Conservation (phyloP, 1,139 yeast genomes). For the Blastobotrys proliferans region DNA sequence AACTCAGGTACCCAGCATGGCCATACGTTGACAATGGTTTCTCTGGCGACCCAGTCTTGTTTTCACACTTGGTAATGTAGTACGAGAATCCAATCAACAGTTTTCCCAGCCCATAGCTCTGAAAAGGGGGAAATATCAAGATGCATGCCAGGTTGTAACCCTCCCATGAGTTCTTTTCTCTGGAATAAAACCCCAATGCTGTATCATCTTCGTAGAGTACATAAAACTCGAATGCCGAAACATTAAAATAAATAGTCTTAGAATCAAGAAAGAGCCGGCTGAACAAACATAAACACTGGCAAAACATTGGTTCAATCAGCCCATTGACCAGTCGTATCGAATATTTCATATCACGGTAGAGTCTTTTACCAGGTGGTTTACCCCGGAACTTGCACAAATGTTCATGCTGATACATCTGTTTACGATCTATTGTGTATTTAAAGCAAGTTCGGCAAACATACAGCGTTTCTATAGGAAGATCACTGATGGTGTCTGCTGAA, state of each 20-base stretch:
- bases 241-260: conserved; percentile 78
- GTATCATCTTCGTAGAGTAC: conserved; percentile 38
- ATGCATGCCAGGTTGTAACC: conserved; percentile 87
- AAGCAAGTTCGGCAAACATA: conserved; percentile 80
- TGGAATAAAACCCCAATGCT: conserved; percentile 83
- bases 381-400: conserved; percentile 43
- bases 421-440: conserved; percentile 56
- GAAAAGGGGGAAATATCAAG: conserved; percentile 88
- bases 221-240: conserved; percentile 77
- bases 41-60: conserved; percentile 78
- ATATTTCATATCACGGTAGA: conserved; percentile 57
- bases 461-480: conserved; percentile 30
- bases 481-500: conserved; percentile 1
- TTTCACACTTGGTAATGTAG: conserved; percentile 56
- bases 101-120: conserved; percentile 71
- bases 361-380: conserved; percentile 59
- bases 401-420: conserved; percentile 31
- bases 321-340: conserved; percentile 69
- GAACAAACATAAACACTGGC: conserved; percentile 79
- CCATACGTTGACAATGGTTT: conserved; percentile 86
- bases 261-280: conserved; percentile 89
- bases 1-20: conserved; percentile 61
- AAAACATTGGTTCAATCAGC: conserved; percentile 44
- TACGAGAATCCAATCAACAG: conserved; percentile 81
- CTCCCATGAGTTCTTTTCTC: conserved; percentile 80